A percentile compares a stretch with the other conserved stretches of the same genome.
phyloP scores from a whole-genome alignment of 2,329 filamentous ascomycete species.

The Cladophialophora psammophila region DNA sequence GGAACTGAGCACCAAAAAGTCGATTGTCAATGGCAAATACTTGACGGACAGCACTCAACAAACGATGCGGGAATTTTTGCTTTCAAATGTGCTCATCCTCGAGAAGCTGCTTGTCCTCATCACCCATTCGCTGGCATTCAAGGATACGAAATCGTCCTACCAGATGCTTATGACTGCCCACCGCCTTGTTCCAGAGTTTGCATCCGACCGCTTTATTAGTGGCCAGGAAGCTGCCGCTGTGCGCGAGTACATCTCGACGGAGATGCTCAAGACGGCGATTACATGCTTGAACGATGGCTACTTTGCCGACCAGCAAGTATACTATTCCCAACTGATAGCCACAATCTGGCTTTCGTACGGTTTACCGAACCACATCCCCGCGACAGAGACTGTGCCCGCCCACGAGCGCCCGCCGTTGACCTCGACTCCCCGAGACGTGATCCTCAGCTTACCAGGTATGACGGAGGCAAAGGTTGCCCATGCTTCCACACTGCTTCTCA shows the following conservation, averaged over 20 bases:
- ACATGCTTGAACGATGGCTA: slow-evolving; percentile 92
- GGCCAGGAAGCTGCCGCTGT: slow-evolving; percentile 69
- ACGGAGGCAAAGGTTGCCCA: slow-evolving; percentile 70
- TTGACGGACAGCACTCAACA: slow-evolving; percentile 46
- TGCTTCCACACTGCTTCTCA: slow-evolving; percentile 67
- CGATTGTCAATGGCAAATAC: slow-evolving; percentile 38
- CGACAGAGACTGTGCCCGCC: slow-evolving; percentile 32
- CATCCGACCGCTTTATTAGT: slow-evolving; percentile 41
- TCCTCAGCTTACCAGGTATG: slow-evolving; percentile 83
- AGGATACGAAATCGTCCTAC: slow-evolving; percentile 85
- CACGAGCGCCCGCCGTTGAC: slow-evolving; percentile 59
- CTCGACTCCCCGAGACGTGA: slow-evolving; percentile 73
- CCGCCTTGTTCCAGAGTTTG: slow-evolving; percentile 81
- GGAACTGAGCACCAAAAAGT: slow-evolving; percentile 51
- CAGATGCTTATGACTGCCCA: slow-evolving; percentile 87
- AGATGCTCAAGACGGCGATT: slow-evolving; percentile 89
- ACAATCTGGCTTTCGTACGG: slow-evolving; percentile 81
- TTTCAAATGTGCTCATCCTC: slow-evolving; percentile 77
- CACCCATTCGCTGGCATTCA: slow-evolving; percentile 86
- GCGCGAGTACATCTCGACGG: slow-evolving; percentile 85
- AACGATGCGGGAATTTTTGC: slow-evolving; percentile 77
- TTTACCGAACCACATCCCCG: slow-evolving; percentile 36
- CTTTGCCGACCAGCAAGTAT: slow-evolving; percentile 94
- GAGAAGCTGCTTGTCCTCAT: slow-evolving; percentile 91
- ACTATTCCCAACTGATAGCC: slow-evolving; percentile 86